These are phyloP conservation scores for Hypomontagnella submonticulosa DNA, from an alignment of 495 filamentous ascomycete genomes.

Conservation along the genomic window DNA sequence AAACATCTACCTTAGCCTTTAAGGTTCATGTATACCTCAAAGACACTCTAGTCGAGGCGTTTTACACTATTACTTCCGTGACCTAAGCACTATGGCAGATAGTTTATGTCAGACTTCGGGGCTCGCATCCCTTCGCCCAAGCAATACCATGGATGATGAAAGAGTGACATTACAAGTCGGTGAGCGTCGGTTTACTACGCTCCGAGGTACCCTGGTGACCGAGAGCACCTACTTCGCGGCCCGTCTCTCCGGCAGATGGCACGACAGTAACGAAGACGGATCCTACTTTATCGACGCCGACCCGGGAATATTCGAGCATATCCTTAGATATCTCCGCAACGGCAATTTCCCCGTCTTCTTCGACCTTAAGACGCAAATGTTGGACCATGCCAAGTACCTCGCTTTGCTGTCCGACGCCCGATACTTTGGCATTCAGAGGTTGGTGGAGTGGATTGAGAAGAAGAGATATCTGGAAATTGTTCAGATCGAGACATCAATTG, in stretches of 20 bases:
- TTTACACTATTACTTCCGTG: no score
- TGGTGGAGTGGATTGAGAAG: constrained; percentile 30
- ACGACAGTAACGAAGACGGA: constrained; percentile 44
- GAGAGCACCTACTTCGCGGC: constrained; percentile 34
- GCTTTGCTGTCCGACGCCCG: constrained; percentile 49
- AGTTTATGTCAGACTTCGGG: no score
- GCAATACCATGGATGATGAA: no score
- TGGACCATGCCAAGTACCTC: constrained; percentile 51
- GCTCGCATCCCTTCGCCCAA: no score
- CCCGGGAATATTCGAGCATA: constrained; percentile 51
- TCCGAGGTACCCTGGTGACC: constrained; percentile 23
- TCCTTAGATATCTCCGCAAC: constrained; percentile 55
- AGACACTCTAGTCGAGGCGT: no score
- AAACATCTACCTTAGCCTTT: no score
- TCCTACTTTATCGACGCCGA: constrained; percentile 59
- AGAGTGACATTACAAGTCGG: constrained; percentile 28
- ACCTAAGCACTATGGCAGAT: no score
- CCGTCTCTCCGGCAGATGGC: constrained; percentile 23
- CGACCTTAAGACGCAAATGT: constrained; percentile 40
- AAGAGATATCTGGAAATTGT: constrained; percentile 30
- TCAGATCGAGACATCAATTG: constrained; percentile 11
- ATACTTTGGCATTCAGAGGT: constrained; percentile 48
- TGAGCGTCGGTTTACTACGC: constrained; percentile 33
- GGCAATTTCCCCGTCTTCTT: constrained; percentile 54
- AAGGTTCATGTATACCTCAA: no score